Evolutionary conservation across 768 basidiomycete species (phyloP), one percentile per base, ranked within the genome.

Genomic region (Infundibulicybe gibba): DNA sequence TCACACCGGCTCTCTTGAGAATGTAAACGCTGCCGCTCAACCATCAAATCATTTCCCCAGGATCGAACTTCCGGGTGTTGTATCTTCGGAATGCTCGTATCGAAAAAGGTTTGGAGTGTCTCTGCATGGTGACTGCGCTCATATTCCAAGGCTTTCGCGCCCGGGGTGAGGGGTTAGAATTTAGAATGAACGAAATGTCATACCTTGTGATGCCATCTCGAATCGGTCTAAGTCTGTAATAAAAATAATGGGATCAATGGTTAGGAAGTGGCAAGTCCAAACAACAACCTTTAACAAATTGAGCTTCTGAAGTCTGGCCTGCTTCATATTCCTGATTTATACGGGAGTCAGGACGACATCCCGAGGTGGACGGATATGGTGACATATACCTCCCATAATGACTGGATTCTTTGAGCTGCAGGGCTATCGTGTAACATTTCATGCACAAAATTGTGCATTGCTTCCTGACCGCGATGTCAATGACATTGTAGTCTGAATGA

Each of bases 131-230:
- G 75, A 8, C 67, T 70, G 39, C 68, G 70, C 57, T 89, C 90
- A 52, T 93, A 92, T 60, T 91, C 87, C 0, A 75, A 65, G 0
- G 89, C 90, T 90, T 43, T 8, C 39, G 39, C 13, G 41, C 32
- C 4, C 12, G n/a, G n/a, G n/a, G n/a, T 12, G 19, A 33, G 16
- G 35, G 37, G 20, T 16, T 5, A 31, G 5, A n/a, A 32, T 6
- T 5, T 32, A 8, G 30, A 1, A 44, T 20, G 21, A 9, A 32
- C 25, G 8, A 2, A 13, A 41, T 19, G 33, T 37, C 40, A 30
- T 59, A 80, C 87, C 90, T 76, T 94, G 91, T 0, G 82, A 69
- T 0, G 89, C 89, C 87, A 94, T 87, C 62, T 94, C 91, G 47
- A 92, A 83, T 5, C 87, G 75, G 59, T 94, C 91, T 4, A 94